Evolutionary conservation across 768 basidiomycete species (phyloP).

Genomic region (Mycena rosella): DNA sequence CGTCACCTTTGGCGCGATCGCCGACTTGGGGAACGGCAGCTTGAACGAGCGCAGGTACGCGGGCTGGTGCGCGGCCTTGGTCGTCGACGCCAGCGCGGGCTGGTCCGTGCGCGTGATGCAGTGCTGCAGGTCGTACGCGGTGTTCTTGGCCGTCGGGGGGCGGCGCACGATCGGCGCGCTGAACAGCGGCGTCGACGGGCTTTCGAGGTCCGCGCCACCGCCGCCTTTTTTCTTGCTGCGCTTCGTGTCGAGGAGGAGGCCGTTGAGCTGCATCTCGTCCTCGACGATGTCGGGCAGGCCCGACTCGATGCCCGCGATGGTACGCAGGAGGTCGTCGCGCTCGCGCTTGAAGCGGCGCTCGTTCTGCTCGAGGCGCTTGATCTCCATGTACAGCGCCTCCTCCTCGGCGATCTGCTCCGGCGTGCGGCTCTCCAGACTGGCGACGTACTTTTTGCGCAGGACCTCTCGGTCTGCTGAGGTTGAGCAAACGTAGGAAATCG

Average conservation of each 20-base stretch:
- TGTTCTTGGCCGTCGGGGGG: conserved; percentile 65
- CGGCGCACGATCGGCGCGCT: conserved; percentile 49
- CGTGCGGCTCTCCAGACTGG: conserved; percentile 89
- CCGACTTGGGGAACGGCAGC: conserved; percentile 82
- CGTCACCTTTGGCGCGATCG: conserved; percentile 80
- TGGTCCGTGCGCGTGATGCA: conserved; percentile 81
- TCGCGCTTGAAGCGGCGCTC: conserved; percentile 91
- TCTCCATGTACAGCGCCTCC: conserved; percentile 92
- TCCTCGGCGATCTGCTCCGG: conserved; percentile 93
- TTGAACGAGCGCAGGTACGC: conserved; percentile 91
- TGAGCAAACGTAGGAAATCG: conserved; percentile 9
- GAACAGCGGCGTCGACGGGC: conserved; percentile 62
- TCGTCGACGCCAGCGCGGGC: conserved; percentile 61
- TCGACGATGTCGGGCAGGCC: conserved; percentile 82
- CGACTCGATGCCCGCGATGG: conserved; percentile 87
- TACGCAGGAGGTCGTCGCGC: conserved; percentile 87
- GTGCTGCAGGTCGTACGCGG: conserved; percentile 68
- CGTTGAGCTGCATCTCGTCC: conserved; percentile 69
- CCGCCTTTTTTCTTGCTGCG: conserved; percentile 69
- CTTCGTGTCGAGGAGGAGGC: conserved; percentile 63
- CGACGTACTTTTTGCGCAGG: conserved; percentile 89
- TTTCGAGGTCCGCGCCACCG: conserved; percentile 53
- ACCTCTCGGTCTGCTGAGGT: conserved; percentile 79
- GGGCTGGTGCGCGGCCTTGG: conserved; percentile 84
- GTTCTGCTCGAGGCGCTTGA: conserved; percentile 95